phyloP scores from a whole-genome alignment of 164 flowering plant species.

The Nelumbo lutea region DNA sequence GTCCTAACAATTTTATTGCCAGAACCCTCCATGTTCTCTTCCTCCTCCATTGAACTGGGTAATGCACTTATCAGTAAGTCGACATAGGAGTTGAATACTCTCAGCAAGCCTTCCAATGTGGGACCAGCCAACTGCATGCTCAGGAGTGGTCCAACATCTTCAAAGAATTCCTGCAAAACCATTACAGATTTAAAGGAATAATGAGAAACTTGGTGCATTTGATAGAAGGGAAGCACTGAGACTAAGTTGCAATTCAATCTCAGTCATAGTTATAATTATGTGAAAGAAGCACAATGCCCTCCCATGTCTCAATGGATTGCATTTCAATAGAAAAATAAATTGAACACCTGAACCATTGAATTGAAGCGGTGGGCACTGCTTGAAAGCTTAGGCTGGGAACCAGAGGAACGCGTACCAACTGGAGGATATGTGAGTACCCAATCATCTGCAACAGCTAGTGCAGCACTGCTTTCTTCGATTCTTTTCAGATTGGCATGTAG shows the following conservation, averaged over 20 bases:
- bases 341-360: constrained; percentile 89
- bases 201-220: background rate
- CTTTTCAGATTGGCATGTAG: constrained; percentile 74
- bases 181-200: constrained; percentile 4
- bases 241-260: background rate
- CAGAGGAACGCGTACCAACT: constrained; percentile 45
- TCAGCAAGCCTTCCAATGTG: constrained; percentile 75
- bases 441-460: constrained; percentile 95
- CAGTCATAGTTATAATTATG: background rate
- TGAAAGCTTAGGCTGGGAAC: constrained; percentile 71
- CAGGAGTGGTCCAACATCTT: constrained; percentile 89
- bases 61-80: constrained; percentile 80
- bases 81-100: constrained; percentile 78
- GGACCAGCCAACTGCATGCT: constrained; percentile 85
- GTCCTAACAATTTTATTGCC: constrained; percentile 72
- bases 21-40: constrained; percentile 64
- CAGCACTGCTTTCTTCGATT: constrained; percentile 90
- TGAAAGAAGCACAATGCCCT: background rate
- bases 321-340: background rate
- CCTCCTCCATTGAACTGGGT: constrained; percentile 85
- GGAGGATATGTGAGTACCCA: constrained; percentile 79
- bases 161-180: constrained; percentile 75
- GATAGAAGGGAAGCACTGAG: background rate
- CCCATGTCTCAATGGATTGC: background rate
- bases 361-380: constrained; percentile 90